Evolutionary conservation across 495 filamentous ascomycete species (phyloP).

Genomic region (Neurospora africana): DNA sequence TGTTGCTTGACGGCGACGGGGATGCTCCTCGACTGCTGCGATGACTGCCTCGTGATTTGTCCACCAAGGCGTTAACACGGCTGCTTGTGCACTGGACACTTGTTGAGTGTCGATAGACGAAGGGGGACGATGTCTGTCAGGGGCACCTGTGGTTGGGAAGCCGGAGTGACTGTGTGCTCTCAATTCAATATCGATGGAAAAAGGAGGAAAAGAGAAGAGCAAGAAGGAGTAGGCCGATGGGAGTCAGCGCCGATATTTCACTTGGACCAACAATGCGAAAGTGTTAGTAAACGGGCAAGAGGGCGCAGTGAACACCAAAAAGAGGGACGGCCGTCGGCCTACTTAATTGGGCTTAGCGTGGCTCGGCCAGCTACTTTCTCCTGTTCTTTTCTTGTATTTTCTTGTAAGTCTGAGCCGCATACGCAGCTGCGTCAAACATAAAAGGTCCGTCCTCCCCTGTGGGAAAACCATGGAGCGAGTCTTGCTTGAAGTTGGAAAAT

Average conservation of each 20-base stretch:
- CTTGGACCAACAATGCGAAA: conserved; percentile 5
- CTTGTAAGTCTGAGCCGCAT: not conserved
- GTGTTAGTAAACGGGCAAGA: conserved; percentile 6
- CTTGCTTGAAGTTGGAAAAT: not conserved
- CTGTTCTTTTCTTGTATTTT: conserved; percentile 12
- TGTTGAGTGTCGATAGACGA: not conserved
- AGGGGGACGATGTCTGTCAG: not conserved
- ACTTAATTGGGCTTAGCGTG: conserved; percentile 19
- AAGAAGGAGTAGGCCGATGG: conserved; percentile 22
- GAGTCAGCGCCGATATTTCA: conserved; percentile 46
- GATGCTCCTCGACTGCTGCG: not conserved
- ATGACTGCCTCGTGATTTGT: not conserved
- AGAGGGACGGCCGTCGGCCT: conserved; percentile 15
- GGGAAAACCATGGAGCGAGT: not conserved
- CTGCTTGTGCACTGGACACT: not conserved
- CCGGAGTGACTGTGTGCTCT: not conserved
- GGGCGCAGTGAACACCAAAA: conserved; percentile 21
- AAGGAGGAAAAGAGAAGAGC: conserved; percentile 20
- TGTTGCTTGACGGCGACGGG: not conserved
- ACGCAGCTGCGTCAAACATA: not conserved
- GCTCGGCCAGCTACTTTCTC: conserved; percentile 1
- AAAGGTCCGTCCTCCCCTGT: not conserved
- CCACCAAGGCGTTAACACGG: not conserved
- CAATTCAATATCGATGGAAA: conserved; percentile 7
- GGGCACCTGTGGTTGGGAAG: not conserved